Percentiles rank a stretch among this genome's conserved stretches.
These are phyloP conservation scores for Turnera subulata DNA, from an alignment of 345 rosid species.

Conservation along the genomic window DNA sequence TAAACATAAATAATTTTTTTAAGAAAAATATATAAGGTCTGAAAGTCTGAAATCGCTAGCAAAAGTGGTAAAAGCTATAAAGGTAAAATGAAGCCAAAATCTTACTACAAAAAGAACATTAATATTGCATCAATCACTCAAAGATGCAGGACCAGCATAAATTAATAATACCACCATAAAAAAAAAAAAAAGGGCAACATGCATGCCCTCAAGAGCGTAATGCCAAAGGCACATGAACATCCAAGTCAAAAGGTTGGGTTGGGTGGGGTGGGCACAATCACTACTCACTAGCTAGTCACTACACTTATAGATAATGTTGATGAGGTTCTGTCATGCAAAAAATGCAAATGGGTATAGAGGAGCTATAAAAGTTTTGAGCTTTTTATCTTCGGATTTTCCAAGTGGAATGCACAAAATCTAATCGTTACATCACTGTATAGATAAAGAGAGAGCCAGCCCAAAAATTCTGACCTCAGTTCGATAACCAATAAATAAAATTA, in stretches of 20 bases:
- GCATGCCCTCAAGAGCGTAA: neutral
- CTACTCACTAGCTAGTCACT: neutral
- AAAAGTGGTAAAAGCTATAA: too few species aligned
- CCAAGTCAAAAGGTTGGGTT: slow-evolving; percentile 10
- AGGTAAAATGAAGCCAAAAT: too few species aligned
- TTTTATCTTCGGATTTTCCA: slow-evolving; percentile 12
- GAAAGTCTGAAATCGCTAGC: too few species aligned
- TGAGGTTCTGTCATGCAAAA: too few species aligned
- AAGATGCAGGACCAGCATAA: too few species aligned
- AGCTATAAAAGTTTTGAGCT: neutral
- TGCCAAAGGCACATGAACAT: slow-evolving; percentile 7
- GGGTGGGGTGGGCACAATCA: slow-evolving; percentile 13
- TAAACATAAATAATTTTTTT: too few species aligned
- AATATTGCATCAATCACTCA: too few species aligned
- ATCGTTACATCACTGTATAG: neutral
- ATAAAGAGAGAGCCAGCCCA: slow-evolving; percentile 10
- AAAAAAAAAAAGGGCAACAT: too few species aligned
- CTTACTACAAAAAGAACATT: too few species aligned
- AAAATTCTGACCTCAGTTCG: neutral
- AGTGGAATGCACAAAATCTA: slow-evolving; percentile 1
- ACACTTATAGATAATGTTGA: neutral
- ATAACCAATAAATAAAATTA: neutral
- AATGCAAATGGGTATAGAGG: neutral
- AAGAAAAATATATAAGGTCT: too few species aligned
- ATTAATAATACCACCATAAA: too few species aligned